These are phyloP conservation scores for Aegle marmelos DNA, from an alignment of 345 rosid genomes.

Conservation along the genomic window DNA sequence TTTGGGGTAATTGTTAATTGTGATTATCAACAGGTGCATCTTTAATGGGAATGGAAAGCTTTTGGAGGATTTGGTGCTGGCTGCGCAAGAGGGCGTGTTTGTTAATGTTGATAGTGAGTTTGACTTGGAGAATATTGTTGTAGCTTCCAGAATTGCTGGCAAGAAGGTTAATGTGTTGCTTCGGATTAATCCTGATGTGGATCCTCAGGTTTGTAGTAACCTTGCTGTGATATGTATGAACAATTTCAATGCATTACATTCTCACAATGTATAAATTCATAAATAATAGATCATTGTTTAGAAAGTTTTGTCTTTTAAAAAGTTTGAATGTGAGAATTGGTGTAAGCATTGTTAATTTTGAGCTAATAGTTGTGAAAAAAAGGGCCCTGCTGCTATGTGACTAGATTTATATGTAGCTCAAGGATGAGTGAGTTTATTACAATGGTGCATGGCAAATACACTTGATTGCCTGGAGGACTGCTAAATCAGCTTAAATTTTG, in stretches of 20 bases:
- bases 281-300: neutral
- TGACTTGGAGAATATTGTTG: conserved; percentile 83
- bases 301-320: neutral
- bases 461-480: neutral
- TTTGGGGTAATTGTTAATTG: neutral
- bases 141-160: conserved; percentile 81
- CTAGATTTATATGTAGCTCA: neutral
- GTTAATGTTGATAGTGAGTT: conserved; percentile 97
- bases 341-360: neutral
- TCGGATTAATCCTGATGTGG: conserved; percentile 97
- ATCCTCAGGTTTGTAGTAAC: conserved; percentile 72
- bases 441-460: neutral
- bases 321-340: neutral
- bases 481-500: neutral
- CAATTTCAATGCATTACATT: neutral
- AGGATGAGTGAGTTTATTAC: neutral
- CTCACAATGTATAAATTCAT: neutral
- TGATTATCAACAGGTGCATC: conserved; percentile 56
- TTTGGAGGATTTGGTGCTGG: conserved; percentile 89
- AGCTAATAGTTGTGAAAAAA: neutral
- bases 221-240: neutral
- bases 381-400: neutral
- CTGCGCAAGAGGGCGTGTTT: conserved; percentile 90
- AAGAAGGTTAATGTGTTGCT: conserved; percentile 88
- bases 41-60: conserved; percentile 94